These are phyloP conservation scores for Panicum miliaceum DNA, from an alignment of 176 grass and related monocot species.

Conservation along the genomic window DNA sequence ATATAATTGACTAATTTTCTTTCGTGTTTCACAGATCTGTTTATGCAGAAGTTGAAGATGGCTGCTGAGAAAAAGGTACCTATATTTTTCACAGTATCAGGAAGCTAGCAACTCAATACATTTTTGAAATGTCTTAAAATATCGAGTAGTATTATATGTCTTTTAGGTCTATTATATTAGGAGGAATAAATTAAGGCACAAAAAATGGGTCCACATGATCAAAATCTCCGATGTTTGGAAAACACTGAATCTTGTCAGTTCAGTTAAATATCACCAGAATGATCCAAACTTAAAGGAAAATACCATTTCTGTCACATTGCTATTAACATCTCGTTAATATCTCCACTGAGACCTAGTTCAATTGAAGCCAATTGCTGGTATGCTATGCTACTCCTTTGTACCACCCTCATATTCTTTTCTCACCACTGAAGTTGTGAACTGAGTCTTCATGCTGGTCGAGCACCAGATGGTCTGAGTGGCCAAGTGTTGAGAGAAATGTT, in stretches of 20 bases:
- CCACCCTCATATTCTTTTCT: background rate
- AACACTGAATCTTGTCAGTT: background rate
- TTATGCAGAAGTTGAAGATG: slow-evolving; percentile 72
- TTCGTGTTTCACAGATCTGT: slow-evolving; percentile 55
- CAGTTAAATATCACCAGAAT: background rate
- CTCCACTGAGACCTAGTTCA: background rate
- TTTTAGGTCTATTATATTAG: background rate
- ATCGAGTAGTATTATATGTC: background rate
- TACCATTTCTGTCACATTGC: background rate
- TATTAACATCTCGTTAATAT: background rate
- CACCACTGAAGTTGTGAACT: slow-evolving; percentile 6
- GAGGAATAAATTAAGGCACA: background rate
- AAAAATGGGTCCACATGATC: background rate
- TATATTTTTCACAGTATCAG: background rate
- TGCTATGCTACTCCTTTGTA: background rate
- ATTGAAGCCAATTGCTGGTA: background rate
- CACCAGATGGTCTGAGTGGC: background rate
- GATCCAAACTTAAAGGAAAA: background rate
- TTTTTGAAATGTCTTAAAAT: background rate
- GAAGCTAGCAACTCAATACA: background rate
- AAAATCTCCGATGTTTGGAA: background rate
- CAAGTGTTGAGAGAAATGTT: background rate
- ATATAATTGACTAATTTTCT: slow-evolving; percentile 39
- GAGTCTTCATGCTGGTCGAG: background rate
- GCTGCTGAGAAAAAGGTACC: slow-evolving; percentile 79